phyloP scores from a whole-genome alignment of 352 stramenopile species.

The Discostella stelligera region DNA sequence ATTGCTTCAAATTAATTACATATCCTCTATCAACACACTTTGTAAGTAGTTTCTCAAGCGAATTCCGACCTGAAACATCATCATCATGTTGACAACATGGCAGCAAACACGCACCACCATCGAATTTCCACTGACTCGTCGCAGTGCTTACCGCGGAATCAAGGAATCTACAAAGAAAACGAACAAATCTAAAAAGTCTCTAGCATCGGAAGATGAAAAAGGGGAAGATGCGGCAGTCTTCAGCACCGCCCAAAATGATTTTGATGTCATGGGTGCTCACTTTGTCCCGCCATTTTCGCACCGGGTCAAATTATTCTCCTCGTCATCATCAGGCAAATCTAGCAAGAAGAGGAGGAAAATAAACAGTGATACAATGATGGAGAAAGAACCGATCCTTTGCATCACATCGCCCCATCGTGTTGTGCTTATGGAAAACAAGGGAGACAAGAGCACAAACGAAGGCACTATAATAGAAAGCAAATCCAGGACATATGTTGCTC shows the following conservation, averaged over 20 bases:
- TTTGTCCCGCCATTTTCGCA: slow-evolving; percentile 41
- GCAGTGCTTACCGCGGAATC: not conserved
- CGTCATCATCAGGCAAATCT: slow-evolving; percentile 6
- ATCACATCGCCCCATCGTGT: slow-evolving; percentile 45
- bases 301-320: slow-evolving; percentile 14
- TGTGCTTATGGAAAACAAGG: slow-evolving; percentile 23
- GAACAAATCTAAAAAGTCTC: slow-evolving; percentile 21
- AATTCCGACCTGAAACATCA: not conserved
- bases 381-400: slow-evolving; percentile 38
- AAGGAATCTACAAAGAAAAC: slow-evolving; percentile 19
- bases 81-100: slow-evolving; percentile 47
- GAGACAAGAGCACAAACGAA: not conserved
- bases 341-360: slow-evolving; percentile 37
- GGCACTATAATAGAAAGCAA: slow-evolving; percentile 29
- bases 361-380: slow-evolving; percentile 13
- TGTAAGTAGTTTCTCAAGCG: not conserved
- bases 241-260: not conserved
- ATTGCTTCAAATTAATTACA: not conserved
- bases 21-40: not conserved
- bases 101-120: slow-evolving; percentile 35
- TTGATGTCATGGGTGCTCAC: slow-evolving; percentile 20
- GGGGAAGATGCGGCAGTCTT: not conserved
- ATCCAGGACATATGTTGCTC: slow-evolving; percentile 42
- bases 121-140: slow-evolving; percentile 8
- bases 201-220: not conserved